Conservation (phyloP, 2,329 filamentous ascomycete genomes). For the Trichoderma breve region DNA sequence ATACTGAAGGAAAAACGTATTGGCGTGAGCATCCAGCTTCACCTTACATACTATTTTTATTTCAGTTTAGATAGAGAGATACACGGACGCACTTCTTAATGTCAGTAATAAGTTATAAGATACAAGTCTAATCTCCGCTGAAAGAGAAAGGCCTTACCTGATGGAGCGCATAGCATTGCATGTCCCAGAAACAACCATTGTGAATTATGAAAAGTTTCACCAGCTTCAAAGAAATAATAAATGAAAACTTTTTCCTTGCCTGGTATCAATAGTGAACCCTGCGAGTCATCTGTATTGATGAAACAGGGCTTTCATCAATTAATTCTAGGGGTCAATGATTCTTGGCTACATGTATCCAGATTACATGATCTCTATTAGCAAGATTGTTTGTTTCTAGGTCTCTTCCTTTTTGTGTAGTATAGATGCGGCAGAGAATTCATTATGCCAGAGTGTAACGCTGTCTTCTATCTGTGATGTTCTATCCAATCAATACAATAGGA, state of each 20-base stretch:
- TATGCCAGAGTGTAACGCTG: neutral
- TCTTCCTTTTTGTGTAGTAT: no score
- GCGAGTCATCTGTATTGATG: neutral
- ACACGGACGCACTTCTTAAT: neutral
- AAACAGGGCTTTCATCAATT: neutral
- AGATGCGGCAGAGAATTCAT: no score
- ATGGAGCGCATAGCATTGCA: neutral
- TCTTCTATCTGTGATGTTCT: neutral
- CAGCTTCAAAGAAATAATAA: neutral
- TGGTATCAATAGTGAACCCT: neutral
- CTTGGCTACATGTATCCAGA: no score
- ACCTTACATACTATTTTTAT: neutral
- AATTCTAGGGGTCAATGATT: neutral
- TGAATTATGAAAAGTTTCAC: neutral
- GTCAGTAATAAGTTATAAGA: neutral
- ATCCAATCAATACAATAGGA: neutral
- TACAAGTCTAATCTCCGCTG: neutral
- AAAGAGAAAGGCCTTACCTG: neutral
- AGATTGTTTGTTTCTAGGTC: neutral
- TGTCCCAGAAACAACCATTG: neutral
- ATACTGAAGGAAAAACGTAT: neutral
- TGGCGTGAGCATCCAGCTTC: neutral
- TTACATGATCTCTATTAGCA: neutral
- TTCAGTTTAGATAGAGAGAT: neutral
- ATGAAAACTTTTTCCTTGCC: neutral